phyloP scores from a whole-genome alignment of 2,329 filamentous ascomycete genomes.

The Aphanocladium album region DNA sequence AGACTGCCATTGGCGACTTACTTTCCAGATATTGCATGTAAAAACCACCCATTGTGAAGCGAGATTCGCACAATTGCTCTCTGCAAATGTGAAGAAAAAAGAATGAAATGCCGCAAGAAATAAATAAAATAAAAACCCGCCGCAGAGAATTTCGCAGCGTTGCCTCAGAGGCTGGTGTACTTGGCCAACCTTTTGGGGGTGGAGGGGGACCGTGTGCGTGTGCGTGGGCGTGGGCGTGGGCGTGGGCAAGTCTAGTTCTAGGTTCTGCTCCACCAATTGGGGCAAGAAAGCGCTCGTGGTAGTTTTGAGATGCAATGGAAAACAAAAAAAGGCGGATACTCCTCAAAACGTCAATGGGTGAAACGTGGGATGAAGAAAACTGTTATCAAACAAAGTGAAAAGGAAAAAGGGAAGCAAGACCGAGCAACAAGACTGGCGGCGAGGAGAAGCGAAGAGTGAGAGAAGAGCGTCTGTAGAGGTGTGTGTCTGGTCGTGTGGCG shows the following conservation, averaged over 20 bases:
- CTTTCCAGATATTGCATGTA: conserved; percentile 71
- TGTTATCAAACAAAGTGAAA: conserved; percentile 17
- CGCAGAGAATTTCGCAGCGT: conserved; percentile 10
- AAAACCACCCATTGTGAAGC: conserved; percentile 53
- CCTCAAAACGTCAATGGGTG: not conserved
- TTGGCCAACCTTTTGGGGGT: not conserved
- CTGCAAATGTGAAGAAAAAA: conserved; percentile 1
- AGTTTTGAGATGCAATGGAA: conserved; percentile 3
- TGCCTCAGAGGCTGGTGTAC: conserved; percentile 8
- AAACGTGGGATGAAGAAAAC: conserved; percentile 22
- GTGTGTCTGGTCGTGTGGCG: not conserved
- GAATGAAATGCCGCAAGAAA: conserved; percentile 3
- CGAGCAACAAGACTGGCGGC: conserved; percentile 10
- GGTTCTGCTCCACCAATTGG: conserved; percentile 10
- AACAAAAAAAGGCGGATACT: not conserved
- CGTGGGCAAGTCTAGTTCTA: conserved; percentile 8
- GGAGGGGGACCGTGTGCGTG: conserved; percentile 1
- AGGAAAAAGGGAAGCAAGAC: not conserved
- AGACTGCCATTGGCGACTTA: conserved; percentile 45
- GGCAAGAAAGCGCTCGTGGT: conserved; percentile 7
- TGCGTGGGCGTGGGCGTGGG: conserved; percentile 5
- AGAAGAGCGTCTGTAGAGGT: conserved; percentile 10
- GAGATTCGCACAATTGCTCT: not conserved
- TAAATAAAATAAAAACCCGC: conserved; percentile 1
- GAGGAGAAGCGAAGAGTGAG: conserved; percentile 18